phyloP scores from a whole-genome alignment of 2,329 filamentous ascomycete species.

The Periconia sp. region DNA sequence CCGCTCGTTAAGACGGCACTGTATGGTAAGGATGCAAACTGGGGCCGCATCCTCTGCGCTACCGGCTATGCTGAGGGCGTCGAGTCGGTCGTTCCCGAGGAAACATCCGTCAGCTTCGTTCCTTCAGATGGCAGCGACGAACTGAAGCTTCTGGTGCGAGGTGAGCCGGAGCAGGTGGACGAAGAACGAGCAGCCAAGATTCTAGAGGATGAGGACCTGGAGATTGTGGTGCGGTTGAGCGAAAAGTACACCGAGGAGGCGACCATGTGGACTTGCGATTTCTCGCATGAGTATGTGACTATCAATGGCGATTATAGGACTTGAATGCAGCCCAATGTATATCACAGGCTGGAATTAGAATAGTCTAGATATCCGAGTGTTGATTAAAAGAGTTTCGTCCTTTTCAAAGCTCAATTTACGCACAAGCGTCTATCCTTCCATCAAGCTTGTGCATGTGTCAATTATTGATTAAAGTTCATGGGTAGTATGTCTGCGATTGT shows the following conservation, averaged over 20 bases:
- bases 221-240: conserved; percentile 77
- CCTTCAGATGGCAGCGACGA: conserved; percentile 78
- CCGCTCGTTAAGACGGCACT: conserved; percentile 96
- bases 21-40: conserved; percentile 97
- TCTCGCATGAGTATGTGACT: conserved; percentile 80
- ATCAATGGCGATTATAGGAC: conserved; percentile 73
- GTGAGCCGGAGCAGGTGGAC: conserved; percentile 80
- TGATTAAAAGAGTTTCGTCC: too few relatives aligned
- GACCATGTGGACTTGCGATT: conserved; percentile 85
- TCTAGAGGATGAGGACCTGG: conserved; percentile 74
- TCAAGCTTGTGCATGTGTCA: too few relatives aligned
- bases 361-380: too few relatives aligned
- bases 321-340: conserved; percentile 42
- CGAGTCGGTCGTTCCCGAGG: conserved; percentile 68
- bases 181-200: conserved; percentile 80
- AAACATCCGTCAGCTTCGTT: conserved; percentile 79
- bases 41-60: conserved; percentile 95
- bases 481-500: too few relatives aligned
- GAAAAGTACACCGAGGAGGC: conserved; percentile 69
- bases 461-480: too few relatives aligned
- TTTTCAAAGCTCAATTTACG: too few relatives aligned
- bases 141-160: conserved; percentile 76
- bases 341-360: too few relatives aligned
- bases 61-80: conserved; percentile 80
- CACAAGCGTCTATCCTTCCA: too few relatives aligned